Evolutionary conservation across 176 grass and related monocot species (phyloP).

Genomic region (Oryza officinalis): DNA sequence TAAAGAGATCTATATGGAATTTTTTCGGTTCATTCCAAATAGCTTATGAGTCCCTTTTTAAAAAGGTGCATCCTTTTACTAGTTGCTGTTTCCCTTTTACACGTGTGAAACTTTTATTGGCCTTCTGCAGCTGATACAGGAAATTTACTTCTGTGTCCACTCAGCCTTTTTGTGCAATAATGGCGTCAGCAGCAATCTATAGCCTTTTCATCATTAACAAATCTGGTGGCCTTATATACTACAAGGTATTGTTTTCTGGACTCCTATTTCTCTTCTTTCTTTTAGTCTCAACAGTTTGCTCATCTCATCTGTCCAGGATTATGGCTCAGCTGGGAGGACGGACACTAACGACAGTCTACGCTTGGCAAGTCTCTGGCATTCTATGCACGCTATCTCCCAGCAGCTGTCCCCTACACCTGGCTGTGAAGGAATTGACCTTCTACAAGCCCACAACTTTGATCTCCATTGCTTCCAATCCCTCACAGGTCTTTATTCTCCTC

Average conservation of each 20-base stretch:
- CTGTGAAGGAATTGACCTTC: conserved; percentile 79
- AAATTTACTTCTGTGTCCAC: neutral
- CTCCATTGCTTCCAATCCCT: conserved; percentile 95
- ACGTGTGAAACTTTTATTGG: neutral
- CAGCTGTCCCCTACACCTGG: conserved; percentile 78
- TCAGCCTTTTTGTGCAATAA: neutral
- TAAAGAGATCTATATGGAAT: neutral
- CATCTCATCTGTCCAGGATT: conserved; percentile 60
- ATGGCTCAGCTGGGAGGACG: conserved; percentile 80
- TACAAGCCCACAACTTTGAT: conserved; percentile 89
- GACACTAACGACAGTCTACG: conserved; percentile 93
- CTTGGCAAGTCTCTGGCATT: conserved; percentile 95
- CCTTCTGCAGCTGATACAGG: conserved; percentile 19
- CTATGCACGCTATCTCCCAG: conserved; percentile 97
- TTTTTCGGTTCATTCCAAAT: neutral
- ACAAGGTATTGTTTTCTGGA: conserved; percentile 56
- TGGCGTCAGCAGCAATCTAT: conserved; percentile 76
- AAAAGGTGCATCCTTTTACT: neutral
- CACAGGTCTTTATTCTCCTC: conserved; percentile 52
- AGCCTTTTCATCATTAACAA: conserved; percentile 99
- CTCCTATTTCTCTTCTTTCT: conserved; percentile 16
- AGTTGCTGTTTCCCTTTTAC: neutral
- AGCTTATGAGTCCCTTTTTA: neutral
- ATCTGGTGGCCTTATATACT: conserved; percentile 93
- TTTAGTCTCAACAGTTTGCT: conserved; percentile 12